These are phyloP conservation scores for Auricularia sp. DNA, from an alignment of 768 basidiomycete genomes.

Conservation along the genomic window DNA sequence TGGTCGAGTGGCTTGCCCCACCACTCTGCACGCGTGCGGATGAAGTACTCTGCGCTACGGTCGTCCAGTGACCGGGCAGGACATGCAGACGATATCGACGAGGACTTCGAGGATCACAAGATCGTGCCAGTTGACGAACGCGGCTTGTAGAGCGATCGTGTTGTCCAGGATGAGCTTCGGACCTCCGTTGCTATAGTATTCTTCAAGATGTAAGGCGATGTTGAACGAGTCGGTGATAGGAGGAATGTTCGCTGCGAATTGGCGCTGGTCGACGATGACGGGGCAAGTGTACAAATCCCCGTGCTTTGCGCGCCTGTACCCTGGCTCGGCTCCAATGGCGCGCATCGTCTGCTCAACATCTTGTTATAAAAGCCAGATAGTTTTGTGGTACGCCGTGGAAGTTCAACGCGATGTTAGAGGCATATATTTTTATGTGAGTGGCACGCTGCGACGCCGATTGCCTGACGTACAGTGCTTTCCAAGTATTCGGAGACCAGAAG, in stretches of 20 bases:
- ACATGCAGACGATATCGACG: not conserved
- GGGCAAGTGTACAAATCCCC: slow-evolving; percentile 35
- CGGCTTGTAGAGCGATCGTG: slow-evolving; percentile 28
- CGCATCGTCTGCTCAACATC: slow-evolving; percentile 31
- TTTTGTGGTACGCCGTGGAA: slow-evolving; percentile 33
- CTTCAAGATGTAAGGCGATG: slow-evolving; percentile 44
- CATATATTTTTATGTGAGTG: no score
- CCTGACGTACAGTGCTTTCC: slow-evolving; percentile 21
- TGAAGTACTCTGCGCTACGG: not conserved
- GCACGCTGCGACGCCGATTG: no score
- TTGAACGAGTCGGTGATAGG: slow-evolving; percentile 31
- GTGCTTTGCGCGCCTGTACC: slow-evolving; percentile 20
- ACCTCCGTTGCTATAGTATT: slow-evolving; percentile 31
- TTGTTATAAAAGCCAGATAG: slow-evolving; percentile 42
- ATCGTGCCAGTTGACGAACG: slow-evolving; percentile 21
- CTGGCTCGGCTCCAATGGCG: slow-evolving; percentile 29
- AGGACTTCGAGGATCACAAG: not conserved
- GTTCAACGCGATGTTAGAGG: slow-evolving; percentile 26
- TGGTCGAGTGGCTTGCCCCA: not conserved
- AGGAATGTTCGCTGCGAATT: no score
- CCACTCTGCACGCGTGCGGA: not conserved
- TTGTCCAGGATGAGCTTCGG: slow-evolving; percentile 29
- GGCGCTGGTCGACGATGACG: slow-evolving; percentile 32
- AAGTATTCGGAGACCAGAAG: slow-evolving; percentile 25
- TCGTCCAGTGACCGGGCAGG: not conserved